Percentiles rank a stretch among this genome's conserved stretches.
phyloP scores from a whole-genome alignment of 2,329 filamentous ascomycete genomes.

The Cladophialophora chaetospira region DNA sequence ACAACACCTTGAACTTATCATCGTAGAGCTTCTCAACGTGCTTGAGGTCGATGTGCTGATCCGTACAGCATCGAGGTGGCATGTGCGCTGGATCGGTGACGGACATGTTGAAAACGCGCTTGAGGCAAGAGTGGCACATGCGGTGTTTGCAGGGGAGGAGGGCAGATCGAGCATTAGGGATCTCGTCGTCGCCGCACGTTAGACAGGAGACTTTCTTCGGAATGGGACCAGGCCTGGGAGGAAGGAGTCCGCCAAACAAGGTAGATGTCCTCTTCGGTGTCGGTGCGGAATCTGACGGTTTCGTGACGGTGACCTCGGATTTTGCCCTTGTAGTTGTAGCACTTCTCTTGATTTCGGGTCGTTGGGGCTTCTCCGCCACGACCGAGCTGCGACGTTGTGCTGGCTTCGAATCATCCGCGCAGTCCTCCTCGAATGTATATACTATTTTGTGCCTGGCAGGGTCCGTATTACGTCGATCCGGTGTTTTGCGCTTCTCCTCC shows the following conservation, averaged over 20 bases:
- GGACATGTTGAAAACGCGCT: conserved; percentile 72
- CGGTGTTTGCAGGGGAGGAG: conserved; percentile 77
- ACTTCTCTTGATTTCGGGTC: conserved; percentile 23
- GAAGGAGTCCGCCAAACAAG: conserved; percentile 24
- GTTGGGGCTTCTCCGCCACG: conserved; percentile 11
- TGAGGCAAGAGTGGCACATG: conserved; percentile 78
- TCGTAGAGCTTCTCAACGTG: conserved; percentile 77
- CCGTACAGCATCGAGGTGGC: conserved; percentile 79
- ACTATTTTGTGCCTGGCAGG: conserved; percentile 11
- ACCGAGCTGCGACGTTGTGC: not conserved
- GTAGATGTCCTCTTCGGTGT: conserved; percentile 10
- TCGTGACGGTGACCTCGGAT: conserved; percentile 13
- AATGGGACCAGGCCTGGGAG: conserved; percentile 22
- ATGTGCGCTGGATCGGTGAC: conserved; percentile 76
- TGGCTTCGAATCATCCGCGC: conserved; percentile 3
- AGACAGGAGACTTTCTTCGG: conserved; percentile 67
- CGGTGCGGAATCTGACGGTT: conserved; percentile 8
- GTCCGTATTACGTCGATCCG: conserved; percentile 28
- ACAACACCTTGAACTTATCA: conserved; percentile 70
- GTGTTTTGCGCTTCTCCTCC: conserved; percentile 3
- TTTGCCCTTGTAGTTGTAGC: conserved; percentile 20
- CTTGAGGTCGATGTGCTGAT: conserved; percentile 71
- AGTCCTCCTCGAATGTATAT: conserved; percentile 12
- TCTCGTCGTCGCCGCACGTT: conserved; percentile 68
- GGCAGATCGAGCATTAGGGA: conserved; percentile 64